These are phyloP conservation scores for Microcera coccophila DNA, from an alignment of 2,329 filamentous ascomycete genomes.

Conservation along the genomic window DNA sequence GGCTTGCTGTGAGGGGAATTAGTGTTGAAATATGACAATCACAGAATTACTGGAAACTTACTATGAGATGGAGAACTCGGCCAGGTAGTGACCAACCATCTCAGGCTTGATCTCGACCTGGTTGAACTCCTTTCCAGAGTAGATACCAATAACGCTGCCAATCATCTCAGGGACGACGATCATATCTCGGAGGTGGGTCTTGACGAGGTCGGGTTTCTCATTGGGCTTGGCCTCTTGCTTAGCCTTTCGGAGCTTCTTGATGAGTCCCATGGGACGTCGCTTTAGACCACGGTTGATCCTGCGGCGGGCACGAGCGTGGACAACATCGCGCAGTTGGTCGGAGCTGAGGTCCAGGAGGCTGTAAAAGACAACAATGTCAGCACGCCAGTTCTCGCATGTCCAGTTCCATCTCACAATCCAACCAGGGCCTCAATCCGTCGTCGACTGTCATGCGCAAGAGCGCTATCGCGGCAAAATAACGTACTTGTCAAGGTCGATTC, in stretches of 20 bases:
- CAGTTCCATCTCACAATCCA: conserved; percentile 6
- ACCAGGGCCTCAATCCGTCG: conserved; percentile 10
- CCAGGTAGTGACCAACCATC: conserved; percentile 99
- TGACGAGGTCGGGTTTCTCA: conserved; percentile 99
- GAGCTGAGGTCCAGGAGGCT: conserved; percentile 98
- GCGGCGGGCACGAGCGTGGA: conserved; percentile 96
- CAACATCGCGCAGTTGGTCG: conserved; percentile 98
- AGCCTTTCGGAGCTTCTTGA: conserved; percentile 99
- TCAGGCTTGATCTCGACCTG: conserved; percentile 99
- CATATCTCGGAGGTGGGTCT: conserved; percentile 99
- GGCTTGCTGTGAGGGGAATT: conserved; percentile 71
- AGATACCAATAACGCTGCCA: conserved; percentile 96
- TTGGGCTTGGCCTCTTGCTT: conserved; percentile 99
- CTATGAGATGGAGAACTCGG: conserved; percentile 99
- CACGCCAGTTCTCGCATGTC: conserved; percentile 8
- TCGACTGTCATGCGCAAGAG: conserved; percentile 25
- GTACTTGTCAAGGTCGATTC: conserved; percentile 99
- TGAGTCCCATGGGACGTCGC: conserved; percentile 99
- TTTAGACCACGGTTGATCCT: conserved; percentile 99
- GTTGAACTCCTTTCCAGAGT: conserved; percentile 99
- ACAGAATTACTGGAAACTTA: conserved; percentile 50
- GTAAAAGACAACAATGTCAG: conserved; percentile 26
- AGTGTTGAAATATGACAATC: conserved; percentile 33
- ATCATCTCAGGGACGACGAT: conserved; percentile 99
- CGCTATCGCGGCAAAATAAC: conserved; percentile 36